These are phyloP conservation scores for Giardia duodenalis DNA, from an alignment of 208 protist species.

Conservation along the genomic window DNA sequence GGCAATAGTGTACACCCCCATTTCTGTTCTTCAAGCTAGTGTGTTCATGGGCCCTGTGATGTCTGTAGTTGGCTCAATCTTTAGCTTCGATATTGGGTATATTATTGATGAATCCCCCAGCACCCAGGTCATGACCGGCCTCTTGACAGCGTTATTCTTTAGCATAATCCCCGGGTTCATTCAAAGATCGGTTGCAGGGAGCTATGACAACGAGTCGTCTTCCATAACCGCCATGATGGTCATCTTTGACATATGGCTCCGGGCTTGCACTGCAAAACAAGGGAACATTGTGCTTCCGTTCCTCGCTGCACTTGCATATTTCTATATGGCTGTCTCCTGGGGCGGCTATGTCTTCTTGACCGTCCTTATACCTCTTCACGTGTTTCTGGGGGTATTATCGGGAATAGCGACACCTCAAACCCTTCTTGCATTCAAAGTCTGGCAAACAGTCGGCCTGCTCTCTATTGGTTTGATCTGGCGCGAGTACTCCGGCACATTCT, in stretches of 20 bases:
- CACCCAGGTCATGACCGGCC: conserved; percentile 47
- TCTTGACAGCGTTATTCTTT: conserved; percentile 62
- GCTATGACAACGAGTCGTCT: conserved; percentile 92
- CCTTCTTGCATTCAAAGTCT: conserved; percentile 72
- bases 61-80: conserved; percentile 62
- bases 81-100: conserved; percentile 62
- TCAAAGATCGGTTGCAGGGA: conserved; percentile 85
- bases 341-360: conserved; percentile 91
- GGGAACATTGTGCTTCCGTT: conserved; percentile 53
- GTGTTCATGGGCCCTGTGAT: conserved; percentile 76
- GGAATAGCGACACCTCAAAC: conserved; percentile 63
- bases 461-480: conserved; percentile 70
- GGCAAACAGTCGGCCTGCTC: conserved; percentile 74
- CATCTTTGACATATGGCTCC: conserved; percentile 56
- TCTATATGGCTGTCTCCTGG: conserved; percentile 75
- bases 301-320: conserved; percentile 56
- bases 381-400: conserved; percentile 60
- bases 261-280: conserved; percentile 43
- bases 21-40: conserved; percentile 81
- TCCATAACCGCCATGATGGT: conserved; percentile 78
- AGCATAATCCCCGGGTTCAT: conserved; percentile 73
- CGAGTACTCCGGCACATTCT: conserved; percentile 71
- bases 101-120: conserved; percentile 54
- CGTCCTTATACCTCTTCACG: conserved; percentile 83
- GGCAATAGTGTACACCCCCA: conserved; percentile 58